Base-by-base conservation (phyloP, 2,329 filamentous ascomycete species). In the Onygena corvina region DNA sequence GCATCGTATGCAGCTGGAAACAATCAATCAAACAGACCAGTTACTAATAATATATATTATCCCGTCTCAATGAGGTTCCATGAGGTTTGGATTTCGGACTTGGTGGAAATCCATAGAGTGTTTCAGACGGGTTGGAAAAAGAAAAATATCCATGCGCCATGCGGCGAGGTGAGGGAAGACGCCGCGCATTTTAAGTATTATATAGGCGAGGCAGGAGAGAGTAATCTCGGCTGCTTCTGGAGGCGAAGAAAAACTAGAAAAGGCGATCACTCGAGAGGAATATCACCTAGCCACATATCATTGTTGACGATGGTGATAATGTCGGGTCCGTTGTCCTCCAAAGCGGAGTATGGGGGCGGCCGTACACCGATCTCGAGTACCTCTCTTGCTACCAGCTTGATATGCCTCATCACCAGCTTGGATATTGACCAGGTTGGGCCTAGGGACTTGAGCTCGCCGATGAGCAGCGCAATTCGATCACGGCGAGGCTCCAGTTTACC, bases 401-500 rank as follows among this genome's bases (percentile, higher is more conserved):
- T 82, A 64, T 92, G 85, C 3, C 74, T 75, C 52, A 83, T 76
- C 1, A 86, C 84, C 9, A 75, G 76, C 38, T 72, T 74, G 1
- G 86, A 84, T 29, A 87, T 80, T 30, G 77, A 76, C 86, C 86
- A 92, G 2, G 85, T 80, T 12, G 71, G 69, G 34, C 78, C 79
- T 5, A 90, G 71, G 33, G 79, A 74, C 58, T 82, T 81, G 34
- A 92, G 73, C 0, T 84, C 83, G 12, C 83, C 85, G 50, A 84
- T 86, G 54, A 87, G 88, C 11, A 94, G 76, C 0, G 83, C 78
- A 48, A 94, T 83, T 57, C 79, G 81, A 66, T 87, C 84, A 74
- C 71, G 57, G 53, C 67, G 73, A 1, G 72, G 69, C 42, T 81
- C 71, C 48, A 76, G 77, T 60, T 77, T 77, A 16, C 81, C 71